Evolutionary conservation across 805 yeast genomes (phyloP), one percentile per base, ranked within the genome.

Genomic region (Barnettozyma californica): DNA sequence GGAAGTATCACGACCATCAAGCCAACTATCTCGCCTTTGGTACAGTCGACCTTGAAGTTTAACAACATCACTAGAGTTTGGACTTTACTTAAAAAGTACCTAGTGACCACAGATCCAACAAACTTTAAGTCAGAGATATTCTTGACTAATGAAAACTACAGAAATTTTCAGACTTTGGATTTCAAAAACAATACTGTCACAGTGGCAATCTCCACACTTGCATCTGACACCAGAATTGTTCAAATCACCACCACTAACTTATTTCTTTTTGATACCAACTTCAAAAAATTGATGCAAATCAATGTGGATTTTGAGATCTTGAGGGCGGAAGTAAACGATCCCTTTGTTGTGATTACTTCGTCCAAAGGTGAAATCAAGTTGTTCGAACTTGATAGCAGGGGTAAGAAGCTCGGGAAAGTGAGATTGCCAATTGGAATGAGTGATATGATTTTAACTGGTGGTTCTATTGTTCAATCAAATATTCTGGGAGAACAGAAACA

Each of bases 1-100:
- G 78, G 86, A 11, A 72, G 76, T 19, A 52, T 91, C 27, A 78
- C 83, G 31, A 73, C 84, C 4, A 74, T 87, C 50, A 76, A 81
- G 23, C 87, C 89, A 6, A 73, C 84, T 3, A 73, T 89, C 13
- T 81, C 81, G 50, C 95, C 96, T 1, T 63, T 62, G 0, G 77
- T 89, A 9, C 76, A 78, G 45, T 78, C 87, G 2, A 81, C 90
- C 3, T 71, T 87, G 46, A 81, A 79, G 51, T 86, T 86, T 58
- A 83, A 84, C 19, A 84, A 81, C 60, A 83, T 85, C 31, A 79
- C 83, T 54, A 79, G 83, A 56, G 74, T 87, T 58, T 90, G 95
- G 95, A 84, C 86, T 38, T 64, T 87, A 26, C 67, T 70, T 43
- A 80, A 80, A 58, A 75, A 74, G 52, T 87, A 76, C 59, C 68